Percentiles rank a stretch among this genome's conserved stretches.
Conservation (phyloP, 805 yeast genomes). For the Candida xiaguanensis region DNA sequence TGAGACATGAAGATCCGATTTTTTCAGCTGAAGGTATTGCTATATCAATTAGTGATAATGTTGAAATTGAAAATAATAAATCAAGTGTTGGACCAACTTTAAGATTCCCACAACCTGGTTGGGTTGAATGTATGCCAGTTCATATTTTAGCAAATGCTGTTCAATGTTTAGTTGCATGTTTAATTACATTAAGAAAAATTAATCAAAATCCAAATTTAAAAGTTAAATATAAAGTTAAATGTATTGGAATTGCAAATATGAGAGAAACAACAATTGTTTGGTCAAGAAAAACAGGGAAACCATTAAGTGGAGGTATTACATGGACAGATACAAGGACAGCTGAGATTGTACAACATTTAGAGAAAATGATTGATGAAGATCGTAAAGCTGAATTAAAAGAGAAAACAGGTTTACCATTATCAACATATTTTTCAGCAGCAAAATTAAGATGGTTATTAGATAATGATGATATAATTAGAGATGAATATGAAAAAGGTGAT, state of each 20-base stretch:
- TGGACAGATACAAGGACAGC: conserved; percentile 95
- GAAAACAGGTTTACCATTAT: conserved; percentile 80
- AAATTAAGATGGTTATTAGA: conserved; percentile 88
- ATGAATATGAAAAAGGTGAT: conserved; percentile 69
- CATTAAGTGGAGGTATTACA: conserved; percentile 84
- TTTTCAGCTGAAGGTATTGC: conserved; percentile 75
- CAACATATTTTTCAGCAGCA: conserved; percentile 89
- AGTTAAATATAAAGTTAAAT: conserved; percentile 58
- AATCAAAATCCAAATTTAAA: conserved; percentile 49
- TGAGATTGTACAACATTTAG: conserved; percentile 61
- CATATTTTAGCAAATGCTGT: conserved; percentile 77
- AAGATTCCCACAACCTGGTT: conserved; percentile 76
- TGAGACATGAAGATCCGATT: conserved; percentile 51
- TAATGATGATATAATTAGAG: conserved; percentile 62
- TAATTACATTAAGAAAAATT: conserved; percentile 52
- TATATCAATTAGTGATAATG: conserved; percentile 51
- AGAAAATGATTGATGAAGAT: conserved; percentile 49
- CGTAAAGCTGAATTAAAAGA: conserved; percentile 55
- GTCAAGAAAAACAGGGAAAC: conserved; percentile 79
- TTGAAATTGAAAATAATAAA: conserved; percentile 60
- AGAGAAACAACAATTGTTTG: conserved; percentile 90
- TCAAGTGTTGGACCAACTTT: conserved; percentile 63
- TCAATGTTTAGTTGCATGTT: conserved; percentile 70
- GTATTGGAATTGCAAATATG: conserved; percentile 92
- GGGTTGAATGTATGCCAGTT: conserved; percentile 92